Evolutionary conservation across 2,329 filamentous ascomycete species (phyloP).

Genomic region (Trichoderma sp.): DNA sequence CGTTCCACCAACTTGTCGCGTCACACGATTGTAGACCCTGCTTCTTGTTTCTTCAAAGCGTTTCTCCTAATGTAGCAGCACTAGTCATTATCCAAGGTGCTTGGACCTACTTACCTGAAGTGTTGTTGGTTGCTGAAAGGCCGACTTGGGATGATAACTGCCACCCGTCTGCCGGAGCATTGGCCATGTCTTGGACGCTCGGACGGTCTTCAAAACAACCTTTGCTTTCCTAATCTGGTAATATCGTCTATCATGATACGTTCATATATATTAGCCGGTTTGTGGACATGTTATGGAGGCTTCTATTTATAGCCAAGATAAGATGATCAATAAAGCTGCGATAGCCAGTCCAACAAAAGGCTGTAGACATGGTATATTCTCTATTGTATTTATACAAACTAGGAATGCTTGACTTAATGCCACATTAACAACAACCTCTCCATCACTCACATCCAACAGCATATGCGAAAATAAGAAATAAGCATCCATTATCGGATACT

Average conservation of each 20-base stretch:
- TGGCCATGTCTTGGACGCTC: background rate
- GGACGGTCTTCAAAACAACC: background rate
- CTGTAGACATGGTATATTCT: too few species aligned
- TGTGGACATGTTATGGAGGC: too few species aligned
- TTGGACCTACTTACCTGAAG: background rate
- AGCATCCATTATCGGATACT: too few species aligned
- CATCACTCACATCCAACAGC: too few species aligned
- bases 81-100: background rate
- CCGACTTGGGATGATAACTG: background rate
- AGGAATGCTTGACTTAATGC: too few species aligned
- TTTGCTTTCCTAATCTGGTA: background rate
- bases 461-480: too few species aligned
- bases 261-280: too few species aligned
- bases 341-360: too few species aligned
- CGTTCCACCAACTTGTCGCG: background rate
- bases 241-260: background rate
- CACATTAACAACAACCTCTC: too few species aligned
- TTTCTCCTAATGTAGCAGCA: background rate
- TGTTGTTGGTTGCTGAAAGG: background rate
- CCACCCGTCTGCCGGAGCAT: background rate
- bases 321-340: too few species aligned
- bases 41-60: background rate
- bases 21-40: background rate
- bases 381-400: too few species aligned
- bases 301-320: too few species aligned